Evolutionary conservation across 176 grass and related monocot species (phyloP).

Genomic region (Olyra latifolia): DNA sequence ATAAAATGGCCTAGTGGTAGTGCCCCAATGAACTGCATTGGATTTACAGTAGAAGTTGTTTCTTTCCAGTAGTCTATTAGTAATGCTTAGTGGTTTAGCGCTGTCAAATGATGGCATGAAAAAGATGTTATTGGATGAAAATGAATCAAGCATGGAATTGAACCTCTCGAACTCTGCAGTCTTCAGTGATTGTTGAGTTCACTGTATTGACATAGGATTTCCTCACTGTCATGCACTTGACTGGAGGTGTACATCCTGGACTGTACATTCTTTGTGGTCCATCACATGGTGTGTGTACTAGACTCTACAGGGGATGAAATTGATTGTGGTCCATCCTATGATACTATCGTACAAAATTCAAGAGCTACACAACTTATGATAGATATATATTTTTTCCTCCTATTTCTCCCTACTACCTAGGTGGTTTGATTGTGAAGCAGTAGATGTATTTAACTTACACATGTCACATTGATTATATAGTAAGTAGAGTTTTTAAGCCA

Average conservation of each 20-base stretch:
- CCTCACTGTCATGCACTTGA: neutral
- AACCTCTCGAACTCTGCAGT: neutral
- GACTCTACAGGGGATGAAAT: neutral
- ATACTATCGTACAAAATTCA: neutral
- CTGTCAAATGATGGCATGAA: neutral
- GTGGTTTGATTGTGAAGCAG: constrained; percentile 5
- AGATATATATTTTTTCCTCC: neutral
- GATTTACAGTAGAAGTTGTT: constrained; percentile 41
- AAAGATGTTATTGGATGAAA: neutral
- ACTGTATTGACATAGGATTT: too few species aligned
- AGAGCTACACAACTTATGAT: constrained; percentile 10
- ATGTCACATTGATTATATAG: neutral
- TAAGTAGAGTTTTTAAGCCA: constrained; percentile 1
- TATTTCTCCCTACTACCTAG: neutral
- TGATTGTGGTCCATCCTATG: neutral
- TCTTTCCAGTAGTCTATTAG: constrained; percentile 20
- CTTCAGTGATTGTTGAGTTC: neutral
- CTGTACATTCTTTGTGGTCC: neutral
- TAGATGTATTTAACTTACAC: neutral
- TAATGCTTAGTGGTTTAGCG: neutral
- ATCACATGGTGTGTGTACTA: constrained; percentile 1
- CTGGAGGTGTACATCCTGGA: neutral
- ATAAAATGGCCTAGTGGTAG: constrained; percentile 35
- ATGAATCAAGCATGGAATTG: neutral
- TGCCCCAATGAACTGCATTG: constrained; percentile 33